Percentiles rank a stretch among this genome's conserved stretches.
phyloP scores from a whole-genome alignment of 176 grass and related monocot species.

The Elymus sibiricus region DNA sequence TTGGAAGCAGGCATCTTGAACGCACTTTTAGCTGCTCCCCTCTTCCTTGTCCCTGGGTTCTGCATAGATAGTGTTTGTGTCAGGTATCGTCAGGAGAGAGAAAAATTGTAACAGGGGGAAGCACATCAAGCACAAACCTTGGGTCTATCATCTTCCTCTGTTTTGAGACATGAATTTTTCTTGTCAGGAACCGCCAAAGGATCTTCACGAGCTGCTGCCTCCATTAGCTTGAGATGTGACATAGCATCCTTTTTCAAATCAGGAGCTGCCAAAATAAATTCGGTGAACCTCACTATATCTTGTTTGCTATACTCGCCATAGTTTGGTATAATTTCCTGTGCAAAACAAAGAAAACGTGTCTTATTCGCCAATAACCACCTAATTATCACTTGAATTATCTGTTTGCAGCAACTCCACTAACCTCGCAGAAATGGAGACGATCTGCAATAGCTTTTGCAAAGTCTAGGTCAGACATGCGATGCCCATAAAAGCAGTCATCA shows the following conservation, averaged over 20 bases:
- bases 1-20: conserved; percentile 57
- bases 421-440: background rate
- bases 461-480: background rate
- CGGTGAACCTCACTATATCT: background rate
- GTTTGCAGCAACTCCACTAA: background rate
- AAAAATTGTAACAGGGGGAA: background rate
- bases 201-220: too few relatives aligned
- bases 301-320: background rate
- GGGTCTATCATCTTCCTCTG: conserved; percentile 19
- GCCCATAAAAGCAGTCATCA: background rate
- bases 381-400: background rate
- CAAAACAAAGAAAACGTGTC: background rate
- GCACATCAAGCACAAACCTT: too few relatives aligned
- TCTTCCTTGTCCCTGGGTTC: conserved; percentile 61
- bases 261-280: background rate
- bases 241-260: too few relatives aligned
- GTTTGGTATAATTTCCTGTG: background rate
- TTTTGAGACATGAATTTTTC: too few relatives aligned
- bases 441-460: background rate
- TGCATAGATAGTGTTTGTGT: background rate
- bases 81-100: too few relatives aligned
- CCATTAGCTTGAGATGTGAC: too few relatives aligned
- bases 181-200: too few relatives aligned
- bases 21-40: conserved; percentile 36
- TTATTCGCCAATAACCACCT: background rate